Evolutionary conservation across 345 rosid genomes (phyloP), one percentile per base, ranked within the genome.

Genomic region (Melaleuca quinquenervia): DNA sequence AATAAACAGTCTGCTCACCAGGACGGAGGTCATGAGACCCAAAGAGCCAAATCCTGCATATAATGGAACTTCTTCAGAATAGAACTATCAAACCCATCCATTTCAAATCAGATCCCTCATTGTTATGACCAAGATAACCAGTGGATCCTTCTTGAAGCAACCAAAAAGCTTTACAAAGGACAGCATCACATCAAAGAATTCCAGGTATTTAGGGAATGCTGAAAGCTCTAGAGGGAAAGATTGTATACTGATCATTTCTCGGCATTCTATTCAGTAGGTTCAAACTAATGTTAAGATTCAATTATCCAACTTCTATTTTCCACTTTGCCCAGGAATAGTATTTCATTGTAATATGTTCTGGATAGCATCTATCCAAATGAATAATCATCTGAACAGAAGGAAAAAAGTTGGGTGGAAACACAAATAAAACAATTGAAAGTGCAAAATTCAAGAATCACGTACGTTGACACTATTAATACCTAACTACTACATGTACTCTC

Each of bases 1-100:
- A 70, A 53, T 20, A 36, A 50, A 74, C 29, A 84, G 83, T 70
- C 70, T 82, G 93, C 98, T 84, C 64, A 95, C 98, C 99, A 97
- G 88, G 58, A 97, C 96, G 8, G 99, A 97, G 83, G 95, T 92
- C 99, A 97, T 97, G 87, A 97, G 97, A 85, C 98, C 99, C 91
- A 97, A 89, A 44, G 99, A 96, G 83, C 98, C 99, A 92, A 95
- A 97, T 88, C 99, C 99, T 97, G 93, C 91, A 91, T 41, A 48
- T 64, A 44, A 74, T 83, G 87, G 51, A 85, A 13, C 20, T 22
- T 36, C 80, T 70, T 70, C 80, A 70, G 48, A 18, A 70, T 18
- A 70, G 48, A 36, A 70, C 48, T 70, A 70, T 36, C 80, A 18
- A 70, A 70, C 26, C 80, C 80, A 36, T 36, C 48, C 26, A 70